Evolutionary conservation across 2,329 filamentous ascomycete species (phyloP), one percentile per base, ranked within the genome.

Genomic region (Paraphaeosphaeria sporulosa): DNA sequence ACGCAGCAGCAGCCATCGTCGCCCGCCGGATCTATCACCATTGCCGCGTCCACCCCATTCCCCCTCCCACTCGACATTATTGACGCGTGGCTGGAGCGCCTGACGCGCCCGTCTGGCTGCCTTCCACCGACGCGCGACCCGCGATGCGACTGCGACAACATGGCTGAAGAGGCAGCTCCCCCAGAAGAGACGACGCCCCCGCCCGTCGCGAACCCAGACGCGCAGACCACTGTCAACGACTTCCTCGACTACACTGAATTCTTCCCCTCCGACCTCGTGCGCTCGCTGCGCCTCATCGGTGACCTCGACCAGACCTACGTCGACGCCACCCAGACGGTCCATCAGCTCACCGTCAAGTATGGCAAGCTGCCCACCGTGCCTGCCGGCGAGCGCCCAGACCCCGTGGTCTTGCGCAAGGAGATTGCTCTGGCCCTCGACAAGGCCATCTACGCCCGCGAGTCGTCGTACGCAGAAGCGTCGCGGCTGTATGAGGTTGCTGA

Each of bases 201-300:
- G 64, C 79, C 81, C 25, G 81, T 83, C 55, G 82, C 83, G 57
- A 87, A 89, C 71, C 87, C 87, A 36, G 87, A 90, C 70, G 85
- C 87, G 58, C 86, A 89, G 71, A 85, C 86, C 36, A 89, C 87
- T 27, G 85, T 90, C 48, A 88, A 86, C 64, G 87, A 90, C 74
- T 90, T 87, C 75, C 85, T 89, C 60, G 87, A 89, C 75, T 90
- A 89, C 77, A 90, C 87, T 63, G 87, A 90, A 77, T 89, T 88
- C 80, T 87, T 89, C 59, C 87, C 87, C 36, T 86, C 87, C 10
- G 87, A 89, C 72, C 80, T 90, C 25, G 82, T 85, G 60, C 87
- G 87, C 68, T 89, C 87, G 63, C 78, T 90, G 56, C 87, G 84
- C 54, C 80, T 90, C 59, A 88, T 90, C 68, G 81, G 82, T 64